phyloP scores from a whole-genome alignment of 352 stramenopile genomes.

The Albugo laibachii region DNA sequence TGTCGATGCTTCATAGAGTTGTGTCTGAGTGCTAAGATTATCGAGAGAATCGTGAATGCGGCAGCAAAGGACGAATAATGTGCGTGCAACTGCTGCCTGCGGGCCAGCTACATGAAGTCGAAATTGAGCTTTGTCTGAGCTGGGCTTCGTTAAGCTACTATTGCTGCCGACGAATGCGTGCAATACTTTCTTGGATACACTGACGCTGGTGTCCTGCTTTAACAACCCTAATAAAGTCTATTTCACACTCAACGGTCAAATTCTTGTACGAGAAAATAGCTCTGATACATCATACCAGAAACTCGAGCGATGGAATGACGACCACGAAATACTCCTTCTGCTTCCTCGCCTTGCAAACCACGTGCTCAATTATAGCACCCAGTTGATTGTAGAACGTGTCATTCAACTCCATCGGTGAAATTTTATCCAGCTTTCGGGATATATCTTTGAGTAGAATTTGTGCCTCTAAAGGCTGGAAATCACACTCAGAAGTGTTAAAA shows the following conservation, averaged over 20 bases:
- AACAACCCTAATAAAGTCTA: slow-evolving; percentile 75
- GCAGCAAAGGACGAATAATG: slow-evolving; percentile 68
- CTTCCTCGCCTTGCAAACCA: slow-evolving; percentile 33
- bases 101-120: slow-evolving; percentile 44
- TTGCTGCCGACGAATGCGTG: slow-evolving; percentile 33
- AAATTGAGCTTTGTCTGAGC: slow-evolving; percentile 9
- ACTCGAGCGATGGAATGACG: slow-evolving; percentile 53
- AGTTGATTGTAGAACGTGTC: slow-evolving; percentile 45
- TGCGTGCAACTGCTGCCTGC: slow-evolving; percentile 65
- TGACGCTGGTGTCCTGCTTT: slow-evolving; percentile 51
- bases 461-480: slow-evolving; percentile 33
- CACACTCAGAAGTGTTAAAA: not conserved
- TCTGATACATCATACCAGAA: slow-evolving; percentile 17
- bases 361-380: slow-evolving; percentile 51
- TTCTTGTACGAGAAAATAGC: not conserved
- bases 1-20: slow-evolving; percentile 27
- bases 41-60: slow-evolving; percentile 70
- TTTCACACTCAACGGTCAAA: not conserved
- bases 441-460: slow-evolving; percentile 73
- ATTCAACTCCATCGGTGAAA: slow-evolving; percentile 31
- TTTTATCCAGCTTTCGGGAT: slow-evolving; percentile 56
- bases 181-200: slow-evolving; percentile 70
- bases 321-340: slow-evolving; percentile 48
- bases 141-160: slow-evolving; percentile 2
- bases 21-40: slow-evolving; percentile 36